phyloP scores from a whole-genome alignment of 2,329 filamentous ascomycete genomes.

The Metarhizium robertsii region DNA sequence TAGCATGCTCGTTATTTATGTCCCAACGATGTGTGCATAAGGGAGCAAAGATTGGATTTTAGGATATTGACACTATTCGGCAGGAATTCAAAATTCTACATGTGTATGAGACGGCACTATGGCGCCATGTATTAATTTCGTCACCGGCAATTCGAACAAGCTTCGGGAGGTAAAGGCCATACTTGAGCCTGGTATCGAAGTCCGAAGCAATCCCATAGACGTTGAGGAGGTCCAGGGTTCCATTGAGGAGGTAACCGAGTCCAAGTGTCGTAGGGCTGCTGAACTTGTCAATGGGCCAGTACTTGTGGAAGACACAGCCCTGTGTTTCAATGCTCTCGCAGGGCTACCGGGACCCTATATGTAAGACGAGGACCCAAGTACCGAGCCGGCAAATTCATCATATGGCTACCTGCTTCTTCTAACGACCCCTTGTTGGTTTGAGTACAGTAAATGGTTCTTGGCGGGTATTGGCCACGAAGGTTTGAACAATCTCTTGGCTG shows the following conservation, averaged over 20 bases:
- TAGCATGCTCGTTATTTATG: not conserved
- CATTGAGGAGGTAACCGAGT: slow-evolving; percentile 80
- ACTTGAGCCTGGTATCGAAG: slow-evolving; percentile 61
- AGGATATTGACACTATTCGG: not conserved
- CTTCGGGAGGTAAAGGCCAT: slow-evolving; percentile 83
- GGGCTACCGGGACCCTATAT: slow-evolving; percentile 96
- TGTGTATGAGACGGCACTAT: slow-evolving; percentile 17
- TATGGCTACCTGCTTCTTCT: not conserved
- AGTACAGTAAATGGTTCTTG: slow-evolving; percentile 87
- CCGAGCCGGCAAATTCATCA: not conserved
- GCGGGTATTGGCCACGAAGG: slow-evolving; percentile 71
- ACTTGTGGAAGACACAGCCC: slow-evolving; percentile 88
- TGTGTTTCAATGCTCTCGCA: slow-evolving; percentile 84
- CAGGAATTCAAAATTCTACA: not conserved
- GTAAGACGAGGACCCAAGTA: slow-evolving; percentile 37
- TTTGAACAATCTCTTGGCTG: slow-evolving; percentile 81
- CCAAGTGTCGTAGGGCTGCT: slow-evolving; percentile 79
- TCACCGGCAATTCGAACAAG: slow-evolving; percentile 95
- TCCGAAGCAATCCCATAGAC: slow-evolving; percentile 68
- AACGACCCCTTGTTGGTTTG: not conserved
- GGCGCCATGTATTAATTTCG: slow-evolving; percentile 65
- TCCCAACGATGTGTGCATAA: not conserved
- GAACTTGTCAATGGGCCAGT: slow-evolving; percentile 75
- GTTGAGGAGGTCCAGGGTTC: slow-evolving; percentile 85
- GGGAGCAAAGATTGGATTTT: not conserved